Evolutionary conservation across 768 basidiomycete genomes (phyloP).

Genomic region (Boletales sp.): DNA sequence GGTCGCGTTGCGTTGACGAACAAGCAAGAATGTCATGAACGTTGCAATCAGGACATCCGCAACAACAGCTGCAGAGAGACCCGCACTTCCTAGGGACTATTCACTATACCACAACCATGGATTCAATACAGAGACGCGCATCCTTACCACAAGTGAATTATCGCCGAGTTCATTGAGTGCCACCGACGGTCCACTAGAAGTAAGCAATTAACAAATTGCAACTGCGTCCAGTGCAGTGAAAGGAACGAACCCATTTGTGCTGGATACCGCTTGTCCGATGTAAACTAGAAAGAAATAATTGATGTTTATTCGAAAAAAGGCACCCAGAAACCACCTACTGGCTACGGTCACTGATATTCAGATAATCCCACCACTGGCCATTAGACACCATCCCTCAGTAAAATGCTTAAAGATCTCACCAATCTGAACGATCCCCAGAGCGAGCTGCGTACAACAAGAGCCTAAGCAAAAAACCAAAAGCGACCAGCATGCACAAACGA

Average conservation of each 20-base stretch:
- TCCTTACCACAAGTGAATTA: not conserved
- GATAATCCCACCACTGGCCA: not conserved
- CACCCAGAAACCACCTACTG: not conserved
- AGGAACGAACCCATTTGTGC: not conserved
- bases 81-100: not conserved
- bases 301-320: no score
- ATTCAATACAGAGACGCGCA: not conserved
- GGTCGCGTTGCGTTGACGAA: not conserved
- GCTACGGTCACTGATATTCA: not conserved
- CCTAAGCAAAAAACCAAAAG: no score
- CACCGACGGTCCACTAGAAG: not conserved
- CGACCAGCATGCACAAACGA: no score
- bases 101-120: not conserved
- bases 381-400: not conserved
- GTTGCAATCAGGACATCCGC: not conserved
- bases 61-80: not conserved
- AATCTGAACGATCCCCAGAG: not conserved
- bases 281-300: not conserved
- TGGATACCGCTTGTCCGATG: not conserved
- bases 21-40: not conserved
- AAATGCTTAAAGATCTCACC: not conserved
- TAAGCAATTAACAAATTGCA: not conserved
- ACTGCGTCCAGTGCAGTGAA: no score
- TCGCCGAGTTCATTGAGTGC: no score
- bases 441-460: not conserved